Evolutionary conservation across 2,329 filamentous ascomycete species (phyloP).

Genomic region (Nigrograna mackinnonii): DNA sequence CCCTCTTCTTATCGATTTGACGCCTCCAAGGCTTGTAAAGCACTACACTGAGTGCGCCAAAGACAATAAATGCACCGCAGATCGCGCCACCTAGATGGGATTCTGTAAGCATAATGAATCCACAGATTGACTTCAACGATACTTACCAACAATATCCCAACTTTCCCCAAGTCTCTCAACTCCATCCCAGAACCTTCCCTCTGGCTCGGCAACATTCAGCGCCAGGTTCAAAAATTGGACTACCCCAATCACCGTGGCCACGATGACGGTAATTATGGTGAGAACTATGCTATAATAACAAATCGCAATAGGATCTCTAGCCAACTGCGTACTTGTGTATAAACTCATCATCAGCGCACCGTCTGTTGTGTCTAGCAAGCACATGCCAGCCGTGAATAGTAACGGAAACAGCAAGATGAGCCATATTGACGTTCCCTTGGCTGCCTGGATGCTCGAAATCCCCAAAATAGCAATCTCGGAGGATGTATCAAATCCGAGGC

Average conservation of each 20-base stretch:
- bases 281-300: slow-evolving; percentile 92
- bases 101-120: not conserved
- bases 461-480: slow-evolving; percentile 92
- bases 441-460: slow-evolving; percentile 84
- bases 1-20: slow-evolving; percentile 52
- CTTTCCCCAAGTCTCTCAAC: slow-evolving; percentile 59
- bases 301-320: slow-evolving; percentile 83
- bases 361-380: slow-evolving; percentile 87
- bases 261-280: slow-evolving; percentile 79
- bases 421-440: slow-evolving; percentile 88
- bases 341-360: slow-evolving; percentile 94
- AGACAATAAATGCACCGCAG: slow-evolving; percentile 80
- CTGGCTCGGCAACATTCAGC: slow-evolving; percentile 73
- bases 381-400: slow-evolving; percentile 95
- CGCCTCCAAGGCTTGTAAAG: slow-evolving; percentile 80
- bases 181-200: slow-evolving; percentile 87
- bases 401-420: slow-evolving; percentile 89
- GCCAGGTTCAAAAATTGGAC: slow-evolving; percentile 82
- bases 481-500: slow-evolving; percentile 92
- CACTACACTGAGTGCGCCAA: slow-evolving; percentile 73
- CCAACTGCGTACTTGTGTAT: slow-evolving; percentile 79
- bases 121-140: not conserved
- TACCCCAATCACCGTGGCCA: slow-evolving; percentile 82
- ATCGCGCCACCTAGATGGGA: slow-evolving; percentile 65
- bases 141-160: slow-evolving; percentile 39